These are phyloP conservation scores for Bonia amplexicaulis DNA, from an alignment of 176 grass and related monocot genomes.

Conservation along the genomic window DNA sequence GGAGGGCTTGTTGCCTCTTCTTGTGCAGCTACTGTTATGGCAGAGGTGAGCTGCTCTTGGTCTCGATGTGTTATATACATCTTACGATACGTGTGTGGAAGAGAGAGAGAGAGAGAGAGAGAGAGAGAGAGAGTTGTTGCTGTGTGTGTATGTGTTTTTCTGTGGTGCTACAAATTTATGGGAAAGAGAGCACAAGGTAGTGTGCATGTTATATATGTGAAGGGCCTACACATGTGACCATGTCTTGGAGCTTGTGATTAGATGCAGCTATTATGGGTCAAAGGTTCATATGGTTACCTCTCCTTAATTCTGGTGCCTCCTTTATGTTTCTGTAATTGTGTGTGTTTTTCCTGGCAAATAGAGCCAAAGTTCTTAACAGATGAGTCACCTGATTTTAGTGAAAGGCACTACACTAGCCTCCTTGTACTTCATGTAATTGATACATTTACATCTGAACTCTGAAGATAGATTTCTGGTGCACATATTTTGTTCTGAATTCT, in stretches of 20 bases:
- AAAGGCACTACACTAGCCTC: neutral
- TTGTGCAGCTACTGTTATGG: constrained; percentile 29
- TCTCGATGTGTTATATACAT: neutral
- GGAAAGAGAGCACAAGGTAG: constrained; percentile 47
- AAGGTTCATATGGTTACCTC: constrained; percentile 34
- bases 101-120: neutral
- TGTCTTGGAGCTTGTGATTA: constrained; percentile 64
- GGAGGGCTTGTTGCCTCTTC: neutral
- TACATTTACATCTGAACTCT: neutral
- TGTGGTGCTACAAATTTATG: constrained; percentile 41
- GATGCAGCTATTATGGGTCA: constrained; percentile 68
- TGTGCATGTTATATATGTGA: constrained; percentile 35
- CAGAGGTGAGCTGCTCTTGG: constrained; percentile 30
- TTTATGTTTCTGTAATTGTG: constrained; percentile 3
- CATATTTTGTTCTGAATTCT: neutral
- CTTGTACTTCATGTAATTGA: neutral
- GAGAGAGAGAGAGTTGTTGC: neutral
- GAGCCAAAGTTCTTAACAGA: neutral
- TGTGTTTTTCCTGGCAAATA: neutral
- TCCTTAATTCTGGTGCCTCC: constrained; percentile 3
- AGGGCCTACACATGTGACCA: constrained; percentile 75
- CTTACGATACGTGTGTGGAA: neutral
- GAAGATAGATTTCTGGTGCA: neutral
- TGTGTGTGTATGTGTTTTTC: neutral
- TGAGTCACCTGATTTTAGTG: neutral